A percentile compares a stretch with the other conserved stretches of the same genome.
phyloP scores from a whole-genome alignment of 2,329 filamentous ascomycete species.

The Pyrenochaeta sp. region DNA sequence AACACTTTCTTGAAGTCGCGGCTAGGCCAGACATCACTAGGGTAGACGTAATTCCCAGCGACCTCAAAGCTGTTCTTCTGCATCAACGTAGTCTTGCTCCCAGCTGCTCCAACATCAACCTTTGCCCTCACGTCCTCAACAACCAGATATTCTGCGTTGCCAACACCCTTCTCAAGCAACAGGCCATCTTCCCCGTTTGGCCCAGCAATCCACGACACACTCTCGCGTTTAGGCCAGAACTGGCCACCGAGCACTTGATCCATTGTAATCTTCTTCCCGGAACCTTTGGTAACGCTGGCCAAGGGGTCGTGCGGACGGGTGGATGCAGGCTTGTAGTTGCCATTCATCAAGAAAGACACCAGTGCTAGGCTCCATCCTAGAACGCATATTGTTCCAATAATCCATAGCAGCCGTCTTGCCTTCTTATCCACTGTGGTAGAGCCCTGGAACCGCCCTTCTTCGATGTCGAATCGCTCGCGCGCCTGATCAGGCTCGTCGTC shows the following conservation, averaged over 20 bases:
- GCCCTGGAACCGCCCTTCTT: constrained; percentile 57
- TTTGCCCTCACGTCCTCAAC: constrained; percentile 82
- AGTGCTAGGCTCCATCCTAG: constrained; percentile 75
- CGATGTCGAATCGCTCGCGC: constrained; percentile 60
- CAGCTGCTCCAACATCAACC: constrained; percentile 47
- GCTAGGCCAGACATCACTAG: constrained; percentile 75
- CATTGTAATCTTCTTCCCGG: constrained; percentile 76
- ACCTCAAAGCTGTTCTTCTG: constrained; percentile 70
- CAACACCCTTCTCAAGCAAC: constrained; percentile 74
- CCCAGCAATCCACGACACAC: constrained; percentile 79
- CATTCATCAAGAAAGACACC: constrained; percentile 70
- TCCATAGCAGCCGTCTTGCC: constrained; percentile 69
- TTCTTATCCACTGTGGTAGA: constrained; percentile 69
- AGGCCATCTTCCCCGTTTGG: constrained; percentile 83
- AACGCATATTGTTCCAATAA: constrained; percentile 67
- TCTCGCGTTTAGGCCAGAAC: constrained; percentile 71
- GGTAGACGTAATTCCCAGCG: constrained; percentile 63
- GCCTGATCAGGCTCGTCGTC: constrained; percentile 55
- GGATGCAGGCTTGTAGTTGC: constrained; percentile 72
- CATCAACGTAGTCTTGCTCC: constrained; percentile 76
- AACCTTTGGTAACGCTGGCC: constrained; percentile 68
- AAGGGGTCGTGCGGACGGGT: constrained; percentile 73
- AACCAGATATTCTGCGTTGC: constrained; percentile 75
- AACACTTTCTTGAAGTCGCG: constrained; percentile 86
- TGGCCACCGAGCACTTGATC: constrained; percentile 73